phyloP scores from a whole-genome alignment of 345 rosid species.

The Eucalyptus sp. region DNA sequence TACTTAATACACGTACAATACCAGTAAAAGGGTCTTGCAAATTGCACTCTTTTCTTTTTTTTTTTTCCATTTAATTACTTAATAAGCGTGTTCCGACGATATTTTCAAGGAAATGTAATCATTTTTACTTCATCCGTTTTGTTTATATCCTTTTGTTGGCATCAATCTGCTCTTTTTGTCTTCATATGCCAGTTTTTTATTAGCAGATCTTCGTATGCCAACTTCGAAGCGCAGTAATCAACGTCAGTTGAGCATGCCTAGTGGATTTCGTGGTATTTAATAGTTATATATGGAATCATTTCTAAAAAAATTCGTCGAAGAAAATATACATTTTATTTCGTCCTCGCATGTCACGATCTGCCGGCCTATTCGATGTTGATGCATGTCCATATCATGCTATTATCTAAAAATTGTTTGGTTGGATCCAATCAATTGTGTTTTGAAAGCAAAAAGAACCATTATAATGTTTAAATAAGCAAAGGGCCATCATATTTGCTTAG shows the following conservation, averaged over 20 bases:
- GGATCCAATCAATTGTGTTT: neutral
- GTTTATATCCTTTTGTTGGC: neutral
- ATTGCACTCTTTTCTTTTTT: neutral
- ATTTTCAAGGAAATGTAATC: neutral
- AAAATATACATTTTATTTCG: neutral
- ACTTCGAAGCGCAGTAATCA: neutral
- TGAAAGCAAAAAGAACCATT: neutral
- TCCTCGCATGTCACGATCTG: neutral
- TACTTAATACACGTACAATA: neutral
- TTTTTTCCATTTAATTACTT: neutral
- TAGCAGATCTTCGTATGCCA: neutral
- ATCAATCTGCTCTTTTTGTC: neutral
- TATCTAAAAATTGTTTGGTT: neutral
- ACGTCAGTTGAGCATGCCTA: neutral
- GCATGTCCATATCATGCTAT: neutral
- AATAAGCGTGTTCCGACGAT: neutral
- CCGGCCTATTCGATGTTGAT: neutral
- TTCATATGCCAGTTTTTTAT: neutral
- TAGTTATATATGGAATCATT: neutral
- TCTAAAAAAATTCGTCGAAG: neutral
- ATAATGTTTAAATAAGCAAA: neutral
- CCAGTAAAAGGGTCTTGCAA: neutral
- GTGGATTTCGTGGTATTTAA: neutral
- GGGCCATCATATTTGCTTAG: neutral
- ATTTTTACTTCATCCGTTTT: neutral